These are phyloP conservation scores for Torulaspora gathmanii DNA, from an alignment of 805 yeast species.

Conservation along the genomic window DNA sequence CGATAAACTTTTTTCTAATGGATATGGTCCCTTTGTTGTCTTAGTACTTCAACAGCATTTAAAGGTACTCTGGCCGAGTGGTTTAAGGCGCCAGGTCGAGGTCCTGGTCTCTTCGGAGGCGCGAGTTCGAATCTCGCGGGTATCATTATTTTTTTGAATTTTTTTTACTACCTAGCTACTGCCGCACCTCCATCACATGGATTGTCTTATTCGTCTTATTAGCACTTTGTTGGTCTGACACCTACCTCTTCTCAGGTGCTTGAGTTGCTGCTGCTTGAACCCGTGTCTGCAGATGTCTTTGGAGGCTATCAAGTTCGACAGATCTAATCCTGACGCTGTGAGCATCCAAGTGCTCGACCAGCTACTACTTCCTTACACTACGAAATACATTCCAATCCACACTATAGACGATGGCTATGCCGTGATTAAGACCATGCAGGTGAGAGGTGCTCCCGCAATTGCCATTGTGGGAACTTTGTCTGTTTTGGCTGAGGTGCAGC, in stretches of 20 bases:
- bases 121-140: slow-evolving; percentile 85
- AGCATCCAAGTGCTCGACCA: slow-evolving; percentile 71
- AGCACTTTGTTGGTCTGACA: neutral
- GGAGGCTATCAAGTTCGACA: slow-evolving; percentile 66
- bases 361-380: slow-evolving; percentile 71
- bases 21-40: neutral
- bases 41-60: neutral
- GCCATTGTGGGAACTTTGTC: slow-evolving; percentile 91
- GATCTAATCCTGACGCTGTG: slow-evolving; percentile 30
- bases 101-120: slow-evolving; percentile 83
- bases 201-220: too few relatives aligned
- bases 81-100: slow-evolving; percentile 72
- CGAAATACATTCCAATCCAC: slow-evolving; percentile 58
- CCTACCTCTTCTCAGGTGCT: neutral
- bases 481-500: slow-evolving; percentile 63
- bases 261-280: neutral
- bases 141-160: slow-evolving; percentile 54
- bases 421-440: slow-evolving; percentile 88
- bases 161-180: slow-evolving; percentile 3
- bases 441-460: slow-evolving; percentile 97
- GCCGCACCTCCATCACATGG: neutral
- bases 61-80: slow-evolving; percentile 64
- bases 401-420: slow-evolving; percentile 70
- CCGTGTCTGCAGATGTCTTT: slow-evolving; percentile 35
- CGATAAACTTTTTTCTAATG: too few relatives aligned